phyloP scores from a whole-genome alignment of 495 filamentous ascomycete species.

The Tuber calosporum region DNA sequence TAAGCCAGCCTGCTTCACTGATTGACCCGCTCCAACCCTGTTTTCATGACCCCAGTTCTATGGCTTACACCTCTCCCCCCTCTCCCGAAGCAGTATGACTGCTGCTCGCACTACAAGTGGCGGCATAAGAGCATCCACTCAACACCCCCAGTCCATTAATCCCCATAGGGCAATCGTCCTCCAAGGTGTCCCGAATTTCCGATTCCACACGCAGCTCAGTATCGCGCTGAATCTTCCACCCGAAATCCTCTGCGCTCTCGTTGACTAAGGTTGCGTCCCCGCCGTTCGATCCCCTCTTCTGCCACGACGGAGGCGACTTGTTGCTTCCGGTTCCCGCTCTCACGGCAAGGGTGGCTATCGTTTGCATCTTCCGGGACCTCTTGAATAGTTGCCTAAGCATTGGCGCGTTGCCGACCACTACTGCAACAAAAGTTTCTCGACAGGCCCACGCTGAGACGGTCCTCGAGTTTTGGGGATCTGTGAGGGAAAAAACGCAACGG shows the following conservation, averaged over 20 bases:
- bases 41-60: not conserved
- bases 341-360: not conserved
- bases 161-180: not conserved
- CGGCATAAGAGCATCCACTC: not conserved
- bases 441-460: constrained; percentile 56
- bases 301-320: not conserved
- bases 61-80: not conserved
- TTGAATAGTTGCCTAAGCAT: constrained; percentile 53
- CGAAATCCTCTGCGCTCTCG: not conserved
- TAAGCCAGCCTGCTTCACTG: not conserved
- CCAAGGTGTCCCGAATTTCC: not conserved
- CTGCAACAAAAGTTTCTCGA: constrained; percentile 57
- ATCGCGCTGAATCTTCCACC: not conserved
- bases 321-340: not conserved
- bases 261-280: not conserved
- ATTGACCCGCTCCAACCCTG: not conserved
- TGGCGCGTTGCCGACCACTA: constrained; percentile 55
- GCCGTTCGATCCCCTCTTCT: not conserved
- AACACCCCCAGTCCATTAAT: not conserved
- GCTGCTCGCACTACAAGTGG: not conserved
- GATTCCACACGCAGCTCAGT: not conserved
- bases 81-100: not conserved
- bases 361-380: not conserved
- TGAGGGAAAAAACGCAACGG: constrained; percentile 54
- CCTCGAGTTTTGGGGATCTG: constrained; percentile 27